These are phyloP conservation scores for Metschnikowia amazonensis DNA, from an alignment of 805 yeast genomes.

Conservation along the genomic window DNA sequence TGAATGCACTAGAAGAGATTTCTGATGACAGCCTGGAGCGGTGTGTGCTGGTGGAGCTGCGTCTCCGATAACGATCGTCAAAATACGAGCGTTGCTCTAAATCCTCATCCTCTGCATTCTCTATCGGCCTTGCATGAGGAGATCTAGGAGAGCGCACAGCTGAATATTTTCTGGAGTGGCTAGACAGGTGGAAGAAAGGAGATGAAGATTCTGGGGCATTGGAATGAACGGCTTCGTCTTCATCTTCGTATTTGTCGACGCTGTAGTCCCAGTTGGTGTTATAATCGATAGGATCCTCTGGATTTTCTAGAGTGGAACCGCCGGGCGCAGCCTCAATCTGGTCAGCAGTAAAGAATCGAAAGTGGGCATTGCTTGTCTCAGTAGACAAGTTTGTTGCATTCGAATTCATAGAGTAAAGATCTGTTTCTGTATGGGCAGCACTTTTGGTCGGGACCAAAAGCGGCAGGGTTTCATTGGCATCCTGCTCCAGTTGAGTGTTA, in stretches of 20 bases:
- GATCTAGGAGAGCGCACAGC: constrained; percentile 14
- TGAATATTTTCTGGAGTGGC: constrained; percentile 5
- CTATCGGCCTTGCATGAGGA: constrained; percentile 4
- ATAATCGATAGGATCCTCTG: constrained; percentile 57
- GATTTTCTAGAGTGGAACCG: constrained; percentile 67
- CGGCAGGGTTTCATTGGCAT: constrained; percentile 34
- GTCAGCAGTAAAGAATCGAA: constrained; percentile 77
- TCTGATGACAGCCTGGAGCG: constrained; percentile 6
- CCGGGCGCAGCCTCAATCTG: constrained; percentile 88
- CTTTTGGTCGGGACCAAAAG: constrained; percentile 23
- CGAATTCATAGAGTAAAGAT: constrained; percentile 32
- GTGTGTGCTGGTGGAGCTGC: constrained; percentile 15
- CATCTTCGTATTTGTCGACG: constrained; percentile 41
- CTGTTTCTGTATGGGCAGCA: constrained; percentile 23
- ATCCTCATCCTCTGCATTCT: constrained; percentile 9
- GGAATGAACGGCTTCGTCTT: constrained; percentile 6
- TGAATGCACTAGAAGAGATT: constrained; percentile 8
- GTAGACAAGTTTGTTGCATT: constrained; percentile 34
- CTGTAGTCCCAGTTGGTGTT: constrained; percentile 72
- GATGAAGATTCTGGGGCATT: background rate
- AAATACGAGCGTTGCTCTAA: constrained; percentile 17
- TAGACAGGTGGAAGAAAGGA: background rate
- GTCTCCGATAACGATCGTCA: constrained; percentile 26
- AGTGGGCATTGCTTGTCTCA: constrained; percentile 40
- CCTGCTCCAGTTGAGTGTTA: constrained; percentile 18